Base-by-base conservation (phyloP, 2,329 filamentous ascomycete genomes). In the Phaeoacremonium minimum region DNA sequence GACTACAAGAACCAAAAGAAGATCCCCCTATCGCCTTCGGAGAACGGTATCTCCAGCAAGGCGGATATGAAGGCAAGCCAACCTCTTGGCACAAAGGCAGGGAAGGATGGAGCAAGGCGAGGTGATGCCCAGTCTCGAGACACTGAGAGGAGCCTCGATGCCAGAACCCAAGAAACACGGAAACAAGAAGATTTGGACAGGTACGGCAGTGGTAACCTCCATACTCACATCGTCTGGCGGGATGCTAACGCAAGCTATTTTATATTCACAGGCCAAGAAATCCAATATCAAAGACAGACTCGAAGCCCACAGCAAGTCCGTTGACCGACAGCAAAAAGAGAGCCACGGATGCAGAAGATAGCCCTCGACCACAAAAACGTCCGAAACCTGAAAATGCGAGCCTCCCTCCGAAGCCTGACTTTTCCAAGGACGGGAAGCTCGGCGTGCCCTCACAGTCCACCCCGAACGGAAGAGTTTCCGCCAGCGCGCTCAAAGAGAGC, bases 1-100 rank as follows among this genome's bases (percentile, higher is more conserved):
- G 75, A 79, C 52, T 80, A 78, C 47, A 74, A 73, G 56, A 78
- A 73, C 43, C 72, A 71, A 52, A 60, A 57, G 46, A 60, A 60
- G 37, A 56, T 56, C 35, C 60, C 63, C 8, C 52, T 58, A 7
- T 63, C 64, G 12, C 60, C 64, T 2, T 52, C 60, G 12, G 54
- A 53, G 36, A 46, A 48, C 26, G 49, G 45, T 15, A 8, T 32
- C 20, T 28, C 44, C 15, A 38, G 32, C n/a, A 51, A 44, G 31
- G 31, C 20, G 7, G 49, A 45, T 8, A 44, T 42, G 31, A 44
- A 43, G 32, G 46, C 43, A 22, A 41, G n/a, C n/a, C n/a, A n/a
- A n/a, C n/a, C n/a, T n/a, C n/a, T n/a, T n/a, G n/a, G n/a, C n/a
- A n/a, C 45, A 30, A 41, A 35, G 15, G 28, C 30, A 22, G 42